These are phyloP conservation scores for Botrytis galanthina DNA, from an alignment of 2,329 filamentous ascomycete genomes.

Conservation along the genomic window DNA sequence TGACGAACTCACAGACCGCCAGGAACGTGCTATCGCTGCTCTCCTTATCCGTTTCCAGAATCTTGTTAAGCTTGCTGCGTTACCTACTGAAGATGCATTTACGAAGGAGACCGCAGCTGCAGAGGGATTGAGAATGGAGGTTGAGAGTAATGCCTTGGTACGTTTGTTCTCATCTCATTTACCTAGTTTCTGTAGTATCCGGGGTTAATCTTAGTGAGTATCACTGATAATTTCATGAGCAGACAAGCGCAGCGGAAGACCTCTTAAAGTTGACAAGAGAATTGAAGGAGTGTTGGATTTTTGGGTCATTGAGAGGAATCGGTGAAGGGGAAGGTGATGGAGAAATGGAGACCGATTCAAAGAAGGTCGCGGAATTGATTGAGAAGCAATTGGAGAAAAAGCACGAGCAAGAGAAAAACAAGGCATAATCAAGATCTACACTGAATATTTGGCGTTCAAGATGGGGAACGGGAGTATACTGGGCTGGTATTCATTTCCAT, in stretches of 20 bases:
- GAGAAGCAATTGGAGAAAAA: slow-evolving; percentile 27
- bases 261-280: slow-evolving; percentile 48
- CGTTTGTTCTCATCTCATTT: background rate
- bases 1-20: slow-evolving; percentile 43
- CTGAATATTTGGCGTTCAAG: background rate
- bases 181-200: background rate
- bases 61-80: slow-evolving; percentile 39
- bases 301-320: slow-evolving; percentile 46
- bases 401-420: slow-evolving; percentile 10
- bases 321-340: slow-evolving; percentile 44
- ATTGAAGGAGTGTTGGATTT: slow-evolving; percentile 51
- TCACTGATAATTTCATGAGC: background rate
- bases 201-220: background rate
- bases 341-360: slow-evolving; percentile 42
- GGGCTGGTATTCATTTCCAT: background rate
- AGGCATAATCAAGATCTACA: background rate
- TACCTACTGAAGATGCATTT: slow-evolving; percentile 33
- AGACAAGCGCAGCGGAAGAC: slow-evolving; percentile 42
- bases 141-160: slow-evolving; percentile 38
- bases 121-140: slow-evolving; percentile 37
- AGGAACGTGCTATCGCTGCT: slow-evolving; percentile 46
- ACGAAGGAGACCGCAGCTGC: slow-evolving; percentile 37
- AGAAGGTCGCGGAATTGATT: slow-evolving; percentile 35
- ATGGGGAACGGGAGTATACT: background rate
- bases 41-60: slow-evolving; percentile 47